Evolutionary conservation across 495 filamentous ascomycete genomes (phyloP), one percentile per base, ranked within the genome.

Genomic region (Penicillium mononematosum): DNA sequence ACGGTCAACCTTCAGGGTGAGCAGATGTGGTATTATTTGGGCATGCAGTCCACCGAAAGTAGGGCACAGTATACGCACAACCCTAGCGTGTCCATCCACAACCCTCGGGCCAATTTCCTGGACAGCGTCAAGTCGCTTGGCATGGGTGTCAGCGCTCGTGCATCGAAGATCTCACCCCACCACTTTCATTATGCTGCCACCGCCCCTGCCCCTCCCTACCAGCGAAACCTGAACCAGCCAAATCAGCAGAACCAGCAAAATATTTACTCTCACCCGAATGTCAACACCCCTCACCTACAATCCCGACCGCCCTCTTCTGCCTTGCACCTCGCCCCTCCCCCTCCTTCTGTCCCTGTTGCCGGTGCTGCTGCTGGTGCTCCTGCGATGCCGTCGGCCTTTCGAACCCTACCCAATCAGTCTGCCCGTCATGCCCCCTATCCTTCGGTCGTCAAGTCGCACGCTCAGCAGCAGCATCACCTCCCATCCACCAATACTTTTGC

Each of bases 21-120:
- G 55, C 85, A 88, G 62, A 72, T 96, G 53, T 98, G 92, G 93
- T 84, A 89, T 73, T 98, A 97, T 70, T 80, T 98, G 60, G 90
- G 89, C 17, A 82, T 84, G 64, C 83, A 79, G 47, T 97, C 93
- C 45, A 98, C 94, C 19, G 94, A 98, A 67, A 88, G 91, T 64
- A 92, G 87, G 72, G 87, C 90, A 44, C 89, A 96, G 67, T 98
- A 91, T 77, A 96, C 94, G 29, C 88, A 94, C 60, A 87, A 95
- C 76, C 84, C 81, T 58, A 73, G 74, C 39, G 85, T 81, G 45
- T 59, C 75, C 58, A 65, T 81, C 67, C 79, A 83, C 71, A 82
- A 86, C 67, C 75, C 75, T 55, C 76, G 74, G 58, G 77, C 81
- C 56, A 85, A 82, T 75, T 81, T 85, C 77, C 72, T 84, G 48